phyloP scores from a whole-genome alignment of 257 asterid species.

The Solanum stenotomum region DNA sequence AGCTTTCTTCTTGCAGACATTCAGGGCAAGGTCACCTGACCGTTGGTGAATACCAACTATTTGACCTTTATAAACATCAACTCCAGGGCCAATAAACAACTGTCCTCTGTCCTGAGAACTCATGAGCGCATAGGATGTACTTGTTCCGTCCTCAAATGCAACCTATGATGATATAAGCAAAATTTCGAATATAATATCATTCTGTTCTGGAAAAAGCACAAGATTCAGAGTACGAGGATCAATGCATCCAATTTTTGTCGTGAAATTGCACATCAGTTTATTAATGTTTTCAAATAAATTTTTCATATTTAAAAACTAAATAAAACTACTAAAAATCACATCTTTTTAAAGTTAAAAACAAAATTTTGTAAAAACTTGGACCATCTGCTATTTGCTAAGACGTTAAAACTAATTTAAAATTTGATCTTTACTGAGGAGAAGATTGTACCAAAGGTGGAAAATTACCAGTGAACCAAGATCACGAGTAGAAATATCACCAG shows the following conservation, averaged over 20 bases:
- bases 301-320: neutral
- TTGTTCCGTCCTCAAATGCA: conserved; percentile 90
- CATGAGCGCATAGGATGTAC: conserved; percentile 75
- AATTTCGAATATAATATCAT: neutral
- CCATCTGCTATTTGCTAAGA: neutral
- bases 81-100: conserved; percentile 81
- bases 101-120: conserved; percentile 97
- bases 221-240: neutral
- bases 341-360: neutral
- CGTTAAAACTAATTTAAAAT: neutral
- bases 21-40: conserved; percentile 85
- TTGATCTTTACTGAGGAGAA: neutral
- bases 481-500: conserved; percentile 92
- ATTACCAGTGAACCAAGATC: conserved; percentile 93
- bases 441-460: neutral
- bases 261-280: neutral
- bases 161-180: conserved; percentile 27
- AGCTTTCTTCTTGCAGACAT: conserved; percentile 95
- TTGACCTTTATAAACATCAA: conserved; percentile 88
- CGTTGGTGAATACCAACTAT: conserved; percentile 95
- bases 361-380: neutral
- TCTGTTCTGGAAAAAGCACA: neutral
- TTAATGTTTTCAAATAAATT: neutral
- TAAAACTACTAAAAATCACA: neutral
- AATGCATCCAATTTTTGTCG: neutral